Percentiles rank a stretch among this genome's conserved stretches.
These are phyloP conservation scores for Curvularia eragrostidis DNA, from an alignment of 2,329 filamentous ascomycete genomes.

Conservation along the genomic window DNA sequence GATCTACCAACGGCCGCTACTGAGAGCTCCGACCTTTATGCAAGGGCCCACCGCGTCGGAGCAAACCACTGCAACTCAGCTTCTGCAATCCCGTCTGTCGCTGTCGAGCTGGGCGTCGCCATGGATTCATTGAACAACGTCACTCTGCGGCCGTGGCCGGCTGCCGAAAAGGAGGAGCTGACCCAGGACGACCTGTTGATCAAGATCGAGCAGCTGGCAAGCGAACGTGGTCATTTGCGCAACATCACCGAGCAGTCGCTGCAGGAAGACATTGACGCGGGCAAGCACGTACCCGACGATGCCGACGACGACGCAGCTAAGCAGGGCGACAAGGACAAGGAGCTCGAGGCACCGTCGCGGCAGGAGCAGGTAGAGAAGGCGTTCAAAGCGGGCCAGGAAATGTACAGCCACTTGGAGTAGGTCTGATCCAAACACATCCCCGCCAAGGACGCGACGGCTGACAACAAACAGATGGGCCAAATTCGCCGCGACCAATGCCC, in stretches of 20 bases:
- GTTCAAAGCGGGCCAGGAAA: constrained; percentile 49
- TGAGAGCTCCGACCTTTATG: constrained; percentile 25
- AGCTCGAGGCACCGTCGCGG: constrained; percentile 47
- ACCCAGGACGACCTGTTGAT: constrained; percentile 64
- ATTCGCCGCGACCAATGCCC: constrained; percentile 41
- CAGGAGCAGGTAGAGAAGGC: constrained; percentile 50
- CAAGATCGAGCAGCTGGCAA: constrained; percentile 80
- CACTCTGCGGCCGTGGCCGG: constrained; percentile 69
- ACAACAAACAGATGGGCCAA: constrained; percentile 36
- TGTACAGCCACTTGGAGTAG: constrained; percentile 52
- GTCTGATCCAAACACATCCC: constrained; percentile 56
- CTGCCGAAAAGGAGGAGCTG: constrained; percentile 58
- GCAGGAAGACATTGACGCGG: constrained; percentile 67
- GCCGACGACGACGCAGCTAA: constrained; percentile 53
- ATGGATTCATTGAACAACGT: constrained; percentile 53
- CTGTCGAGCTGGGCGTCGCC: constrained; percentile 3
- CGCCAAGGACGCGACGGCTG: constrained; percentile 48
- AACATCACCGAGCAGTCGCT: constrained; percentile 77
- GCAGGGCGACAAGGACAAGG: constrained; percentile 51
- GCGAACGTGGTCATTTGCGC: constrained; percentile 81
- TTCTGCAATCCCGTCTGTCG: constrained; percentile 8
- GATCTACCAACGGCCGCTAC: constrained; percentile 19
- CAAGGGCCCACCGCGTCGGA: constrained; percentile 25
- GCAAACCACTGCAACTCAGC: constrained; percentile 17
- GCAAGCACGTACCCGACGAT: constrained; percentile 51